Evolutionary conservation across 1,139 yeast genomes (phyloP).

Genomic region (Tardiomyces depauwii): DNA sequence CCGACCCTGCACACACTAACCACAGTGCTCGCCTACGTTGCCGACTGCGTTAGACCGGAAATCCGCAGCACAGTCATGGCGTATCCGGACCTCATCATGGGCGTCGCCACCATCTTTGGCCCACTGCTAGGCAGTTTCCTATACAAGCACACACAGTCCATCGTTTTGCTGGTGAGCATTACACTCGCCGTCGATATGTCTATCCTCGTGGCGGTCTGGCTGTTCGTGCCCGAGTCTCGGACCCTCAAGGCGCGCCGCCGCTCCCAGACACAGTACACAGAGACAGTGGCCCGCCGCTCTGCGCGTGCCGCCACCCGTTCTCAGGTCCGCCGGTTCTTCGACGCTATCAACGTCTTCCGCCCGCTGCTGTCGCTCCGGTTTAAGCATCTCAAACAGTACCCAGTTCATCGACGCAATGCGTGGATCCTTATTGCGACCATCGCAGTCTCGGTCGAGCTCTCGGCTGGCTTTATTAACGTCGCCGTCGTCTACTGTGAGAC

Average conservation of each 20-base stretch:
- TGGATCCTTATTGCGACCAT: conserved; percentile 37
- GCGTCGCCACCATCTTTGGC: conserved; percentile 54
- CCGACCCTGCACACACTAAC: conserved; percentile 29
- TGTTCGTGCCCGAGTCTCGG: conserved; percentile 52
- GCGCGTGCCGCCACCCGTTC: background rate
- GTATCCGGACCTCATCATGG: conserved; percentile 43
- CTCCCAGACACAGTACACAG: conserved; percentile 19
- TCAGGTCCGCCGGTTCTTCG: background rate
- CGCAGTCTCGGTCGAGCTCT: conserved; percentile 27
- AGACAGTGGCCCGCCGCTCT: background rate
- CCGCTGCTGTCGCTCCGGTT: background rate
- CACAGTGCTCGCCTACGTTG: conserved; percentile 45
- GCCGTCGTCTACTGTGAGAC: conserved; percentile 48
- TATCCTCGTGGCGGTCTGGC: conserved; percentile 25
- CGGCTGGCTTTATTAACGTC: conserved; percentile 33
- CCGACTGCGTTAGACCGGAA: conserved; percentile 53
- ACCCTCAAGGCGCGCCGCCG: conserved; percentile 33
- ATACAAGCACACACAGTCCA: conserved; percentile 17
- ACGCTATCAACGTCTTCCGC: conserved; percentile 1
- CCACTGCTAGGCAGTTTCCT: conserved; percentile 46
- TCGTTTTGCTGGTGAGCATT: conserved; percentile 18
- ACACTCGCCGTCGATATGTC: conserved; percentile 16
- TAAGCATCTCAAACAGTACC: conserved; percentile 4
- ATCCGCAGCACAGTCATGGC: conserved; percentile 48
- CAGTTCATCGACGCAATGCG: conserved; percentile 25